Evolutionary conservation across 2,329 filamentous ascomycete species (phyloP).

Genomic region (Claviceps sp.): DNA sequence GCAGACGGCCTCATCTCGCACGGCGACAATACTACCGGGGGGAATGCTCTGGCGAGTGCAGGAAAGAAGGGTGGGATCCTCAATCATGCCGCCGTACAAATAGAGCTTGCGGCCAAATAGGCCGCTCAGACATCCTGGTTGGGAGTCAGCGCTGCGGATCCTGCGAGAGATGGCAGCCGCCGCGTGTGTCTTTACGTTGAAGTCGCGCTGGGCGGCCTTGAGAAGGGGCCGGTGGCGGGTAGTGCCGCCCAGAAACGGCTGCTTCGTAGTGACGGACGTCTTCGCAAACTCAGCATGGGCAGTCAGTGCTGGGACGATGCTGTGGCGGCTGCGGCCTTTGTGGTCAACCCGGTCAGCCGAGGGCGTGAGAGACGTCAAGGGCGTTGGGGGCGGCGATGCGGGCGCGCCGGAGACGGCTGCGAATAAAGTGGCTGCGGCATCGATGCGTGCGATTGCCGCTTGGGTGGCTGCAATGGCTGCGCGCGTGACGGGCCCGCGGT

Average conservation of each 20-base stretch:
- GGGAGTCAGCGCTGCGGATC: conserved; percentile 27
- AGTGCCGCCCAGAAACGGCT: conserved; percentile 23
- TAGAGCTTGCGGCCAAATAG: conserved; percentile 24
- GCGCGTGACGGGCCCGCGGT: conserved; percentile 24
- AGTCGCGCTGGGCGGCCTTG: conserved; percentile 24
- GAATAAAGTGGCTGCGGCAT: conserved; percentile 9
- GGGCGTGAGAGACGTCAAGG: conserved; percentile 3
- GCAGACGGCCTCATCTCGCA: conserved; percentile 23
- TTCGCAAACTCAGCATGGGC: conserved; percentile 14
- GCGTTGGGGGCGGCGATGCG: conserved; percentile 3
- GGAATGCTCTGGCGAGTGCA: background rate
- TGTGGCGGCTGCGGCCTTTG: background rate
- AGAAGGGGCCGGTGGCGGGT: conserved; percentile 24
- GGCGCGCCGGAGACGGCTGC: background rate
- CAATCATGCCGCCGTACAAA: conserved; percentile 27
- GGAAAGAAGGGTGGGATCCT: conserved; percentile 13
- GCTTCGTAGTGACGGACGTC: conserved; percentile 20
- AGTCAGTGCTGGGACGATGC: conserved; percentile 13
- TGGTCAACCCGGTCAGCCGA: background rate
- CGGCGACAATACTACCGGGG: conserved; percentile 19
- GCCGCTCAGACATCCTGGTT: conserved; percentile 25
- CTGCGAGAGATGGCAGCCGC: conserved; percentile 26
- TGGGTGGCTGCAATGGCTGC: conserved; percentile 23
- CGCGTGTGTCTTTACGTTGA: conserved; percentile 20
- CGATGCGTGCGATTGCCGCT: conserved; percentile 23